phyloP scores from a whole-genome alignment of 1,284 basidiomycete species.

The Moniliella sp. region DNA sequence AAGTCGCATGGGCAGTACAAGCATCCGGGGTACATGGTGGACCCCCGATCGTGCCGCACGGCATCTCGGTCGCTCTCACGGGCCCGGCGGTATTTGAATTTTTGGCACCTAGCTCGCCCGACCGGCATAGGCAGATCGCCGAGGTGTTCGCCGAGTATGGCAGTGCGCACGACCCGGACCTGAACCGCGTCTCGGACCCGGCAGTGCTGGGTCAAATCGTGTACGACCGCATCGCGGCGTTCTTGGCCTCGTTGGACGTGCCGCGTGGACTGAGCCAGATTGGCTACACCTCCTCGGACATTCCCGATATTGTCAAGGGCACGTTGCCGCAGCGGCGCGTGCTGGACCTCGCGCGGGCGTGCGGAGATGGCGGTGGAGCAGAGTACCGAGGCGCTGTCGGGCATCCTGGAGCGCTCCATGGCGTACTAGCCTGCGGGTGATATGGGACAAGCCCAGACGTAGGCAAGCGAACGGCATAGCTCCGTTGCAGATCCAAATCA shows the following conservation, averaged over 20 bases:
- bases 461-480: too few species aligned
- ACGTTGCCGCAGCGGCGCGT: slow-evolving; percentile 76
- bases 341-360: too few species aligned
- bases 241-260: slow-evolving; percentile 65
- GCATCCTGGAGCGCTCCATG: neutral
- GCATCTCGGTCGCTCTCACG: slow-evolving; percentile 11
- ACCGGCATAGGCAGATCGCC: slow-evolving; percentile 68
- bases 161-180: slow-evolving; percentile 6
- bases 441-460: too few species aligned
- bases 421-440: too few species aligned
- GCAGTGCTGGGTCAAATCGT: slow-evolving; percentile 62
- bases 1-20: slow-evolving; percentile 47
- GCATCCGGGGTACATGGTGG: slow-evolving; percentile 45
- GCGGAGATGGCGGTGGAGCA: too few species aligned
- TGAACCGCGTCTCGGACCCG: slow-evolving; percentile 50
- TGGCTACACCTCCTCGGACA: slow-evolving; percentile 44
- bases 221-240: slow-evolving; percentile 69
- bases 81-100: slow-evolving; percentile 12
- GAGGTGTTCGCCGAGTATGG: slow-evolving; percentile 50
- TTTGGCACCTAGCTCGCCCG: slow-evolving; percentile 40
- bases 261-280: slow-evolving; percentile 68
- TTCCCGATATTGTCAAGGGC: slow-evolving; percentile 50
- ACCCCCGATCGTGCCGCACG: slow-evolving; percentile 71
- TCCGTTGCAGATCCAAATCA: too few species aligned
- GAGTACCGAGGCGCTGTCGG: neutral